Evolutionary conservation across 1,284 basidiomycete genomes (phyloP).

Genomic region (Malassezia brasiliensis): DNA sequence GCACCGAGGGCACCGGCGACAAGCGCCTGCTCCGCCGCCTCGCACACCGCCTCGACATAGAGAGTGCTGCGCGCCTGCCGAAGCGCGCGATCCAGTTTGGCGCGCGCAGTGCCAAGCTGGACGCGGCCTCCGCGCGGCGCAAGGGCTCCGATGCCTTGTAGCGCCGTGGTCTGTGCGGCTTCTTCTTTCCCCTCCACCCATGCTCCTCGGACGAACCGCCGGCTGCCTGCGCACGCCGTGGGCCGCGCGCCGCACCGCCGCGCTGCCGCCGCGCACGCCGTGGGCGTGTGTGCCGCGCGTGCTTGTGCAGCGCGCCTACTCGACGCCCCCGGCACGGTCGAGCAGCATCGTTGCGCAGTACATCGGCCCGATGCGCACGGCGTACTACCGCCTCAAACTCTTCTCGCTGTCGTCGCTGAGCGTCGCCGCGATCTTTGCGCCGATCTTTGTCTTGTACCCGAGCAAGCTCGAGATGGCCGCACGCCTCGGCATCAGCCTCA

Average conservation of each 20-base stretch:
- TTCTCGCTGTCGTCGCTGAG: constrained; percentile 71
- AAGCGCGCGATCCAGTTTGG: constrained; percentile 98
- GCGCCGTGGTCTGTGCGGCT: not conserved
- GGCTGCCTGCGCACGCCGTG: not conserved
- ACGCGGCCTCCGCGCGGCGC: constrained; percentile 50
- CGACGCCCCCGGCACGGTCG: not conserved
- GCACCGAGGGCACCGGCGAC: constrained; percentile 57
- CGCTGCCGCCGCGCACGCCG: too few species aligned
- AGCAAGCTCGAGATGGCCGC: constrained; percentile 63
- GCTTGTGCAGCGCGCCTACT: too few species aligned
- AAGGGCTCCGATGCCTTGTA: constrained; percentile 31
- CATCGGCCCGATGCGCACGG: constrained; percentile 60
- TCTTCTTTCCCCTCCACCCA: not conserved
- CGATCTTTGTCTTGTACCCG: constrained; percentile 70
- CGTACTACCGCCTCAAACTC: constrained; percentile 67
- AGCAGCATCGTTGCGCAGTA: constrained; percentile 29
- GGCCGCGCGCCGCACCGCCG: not conserved
- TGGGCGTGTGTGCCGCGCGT: not conserved
- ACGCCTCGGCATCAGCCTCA: constrained; percentile 60
- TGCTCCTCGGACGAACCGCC: too few species aligned
- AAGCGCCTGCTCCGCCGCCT: constrained; percentile 65
- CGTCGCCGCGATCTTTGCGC: constrained; percentile 62
- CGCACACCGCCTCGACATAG: constrained; percentile 22
- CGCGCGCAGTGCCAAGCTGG: constrained; percentile 77
- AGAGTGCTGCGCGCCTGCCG: constrained; percentile 57